A percentile compares a stretch with the other conserved stretches of the same genome.
Evolutionary conservation across 1,139 yeast genomes (phyloP).

Genomic region (Diutina rugosa): DNA sequence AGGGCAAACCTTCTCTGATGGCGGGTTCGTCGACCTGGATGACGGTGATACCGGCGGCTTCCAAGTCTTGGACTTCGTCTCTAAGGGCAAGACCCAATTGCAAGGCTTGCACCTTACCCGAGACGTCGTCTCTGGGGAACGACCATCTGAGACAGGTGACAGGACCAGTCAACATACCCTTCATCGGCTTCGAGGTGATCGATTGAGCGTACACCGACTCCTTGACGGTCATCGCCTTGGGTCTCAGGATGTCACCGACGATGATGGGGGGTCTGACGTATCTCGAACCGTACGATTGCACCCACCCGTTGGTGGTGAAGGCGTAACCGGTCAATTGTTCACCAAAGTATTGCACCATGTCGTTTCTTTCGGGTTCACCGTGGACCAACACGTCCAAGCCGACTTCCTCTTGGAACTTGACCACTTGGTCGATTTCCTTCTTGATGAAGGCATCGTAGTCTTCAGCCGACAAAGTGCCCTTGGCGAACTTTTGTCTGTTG

Average conservation of each 20-base stretch:
- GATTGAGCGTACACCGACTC: conserved; percentile 99
- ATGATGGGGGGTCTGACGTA: conserved; percentile 99
- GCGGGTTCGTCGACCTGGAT: conserved; percentile 99
- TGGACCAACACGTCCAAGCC: conserved; percentile 97
- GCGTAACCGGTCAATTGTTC: conserved; percentile 97
- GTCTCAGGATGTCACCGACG: conserved; percentile 98
- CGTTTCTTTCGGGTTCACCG: conserved; percentile 99
- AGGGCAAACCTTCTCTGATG: conserved; percentile 98
- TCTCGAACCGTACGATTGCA: conserved; percentile 99
- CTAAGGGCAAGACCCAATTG: conserved; percentile 97
- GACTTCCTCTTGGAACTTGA: conserved; percentile 97
- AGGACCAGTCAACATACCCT: conserved; percentile 99
- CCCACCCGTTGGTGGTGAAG: conserved; percentile 99
- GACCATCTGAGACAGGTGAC: conserved; percentile 99
- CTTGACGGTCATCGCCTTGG: conserved; percentile 96
- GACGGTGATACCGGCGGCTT: conserved; percentile 94
- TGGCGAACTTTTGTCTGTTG: conserved; percentile 94
- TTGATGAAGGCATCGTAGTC: conserved; percentile 94
- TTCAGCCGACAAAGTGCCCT: conserved; percentile 91
- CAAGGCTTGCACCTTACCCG: conserved; percentile 89
- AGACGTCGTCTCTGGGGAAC: conserved; percentile 98
- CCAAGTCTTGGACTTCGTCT: conserved; percentile 97
- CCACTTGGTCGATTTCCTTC: conserved; percentile 89
- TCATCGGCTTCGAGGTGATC: conserved; percentile 87
- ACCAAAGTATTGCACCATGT: conserved; percentile 99